Evolutionary conservation across 495 filamentous ascomycete species (phyloP).

Genomic region (Elasticomyces elasticus): DNA sequence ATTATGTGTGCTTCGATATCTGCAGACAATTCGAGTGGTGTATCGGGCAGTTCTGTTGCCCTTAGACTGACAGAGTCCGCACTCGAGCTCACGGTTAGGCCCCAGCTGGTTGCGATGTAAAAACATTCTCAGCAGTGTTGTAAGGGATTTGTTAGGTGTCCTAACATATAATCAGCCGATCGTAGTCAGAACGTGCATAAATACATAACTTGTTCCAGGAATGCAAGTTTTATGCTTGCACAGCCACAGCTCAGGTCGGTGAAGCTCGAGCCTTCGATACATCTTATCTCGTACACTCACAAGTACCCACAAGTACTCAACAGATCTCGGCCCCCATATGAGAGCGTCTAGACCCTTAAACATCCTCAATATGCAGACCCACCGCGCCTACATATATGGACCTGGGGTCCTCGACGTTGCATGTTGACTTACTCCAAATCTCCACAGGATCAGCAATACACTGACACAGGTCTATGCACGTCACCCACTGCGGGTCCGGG

Average conservation of each 20-base stretch:
- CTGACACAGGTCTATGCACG: not conserved
- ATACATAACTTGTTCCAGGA: no score
- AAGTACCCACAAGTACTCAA: constrained; percentile 1
- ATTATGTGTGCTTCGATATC: no score
- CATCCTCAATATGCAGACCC: not conserved
- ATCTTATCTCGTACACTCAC: not conserved
- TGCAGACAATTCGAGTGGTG: no score
- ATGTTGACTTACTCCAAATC: not conserved
- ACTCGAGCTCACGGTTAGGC: no score
- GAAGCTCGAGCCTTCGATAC: not conserved
- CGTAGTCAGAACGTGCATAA: no score
- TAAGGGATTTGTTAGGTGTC: no score
- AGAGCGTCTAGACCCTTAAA: not conserved
- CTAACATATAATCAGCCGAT: no score
- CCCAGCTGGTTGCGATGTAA: no score
- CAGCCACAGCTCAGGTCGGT: not conserved
- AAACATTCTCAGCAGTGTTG: no score
- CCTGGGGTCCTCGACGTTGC: not conserved
- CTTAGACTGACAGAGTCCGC: no score
- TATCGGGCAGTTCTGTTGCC: no score
- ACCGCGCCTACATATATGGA: not conserved
- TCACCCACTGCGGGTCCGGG: not conserved
- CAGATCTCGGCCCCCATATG: not conserved
- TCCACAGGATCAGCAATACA: not conserved
- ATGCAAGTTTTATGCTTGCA: not conserved